Conservation (phyloP, 768 basidiomycete genomes). For the Lanmaoa rubissima region DNA sequence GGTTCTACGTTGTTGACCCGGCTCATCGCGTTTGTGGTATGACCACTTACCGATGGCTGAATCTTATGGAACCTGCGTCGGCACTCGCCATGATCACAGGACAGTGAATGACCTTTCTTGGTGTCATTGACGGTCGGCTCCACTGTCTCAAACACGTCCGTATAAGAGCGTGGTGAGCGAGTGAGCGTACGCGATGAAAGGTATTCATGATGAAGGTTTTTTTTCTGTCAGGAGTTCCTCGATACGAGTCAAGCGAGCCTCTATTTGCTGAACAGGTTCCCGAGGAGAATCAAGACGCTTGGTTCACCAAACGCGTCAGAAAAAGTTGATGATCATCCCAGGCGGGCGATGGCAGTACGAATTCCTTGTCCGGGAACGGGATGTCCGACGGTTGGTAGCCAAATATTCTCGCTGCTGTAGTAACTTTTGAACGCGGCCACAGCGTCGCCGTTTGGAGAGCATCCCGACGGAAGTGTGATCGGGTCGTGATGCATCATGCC, state of each 20-base stretch:
- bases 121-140: neutral
- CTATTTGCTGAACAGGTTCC: too few species aligned
- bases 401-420: too few species aligned
- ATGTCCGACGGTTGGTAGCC: too few species aligned
- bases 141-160: neutral
- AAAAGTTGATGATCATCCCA: too few species aligned
- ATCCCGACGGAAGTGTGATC: neutral
- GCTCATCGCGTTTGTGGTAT: neutral
- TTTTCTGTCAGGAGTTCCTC: slow-evolving; percentile 3
- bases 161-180: slow-evolving; percentile 3
- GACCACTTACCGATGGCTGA: neutral
- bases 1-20: neutral
- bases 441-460: too few species aligned
- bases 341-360: too few species aligned
- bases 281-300: too few species aligned
- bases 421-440: too few species aligned
- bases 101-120: neutral
- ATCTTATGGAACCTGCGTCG: neutral
- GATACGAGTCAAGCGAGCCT: neutral
- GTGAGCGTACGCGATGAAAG: neutral
- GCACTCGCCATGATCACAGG: neutral
- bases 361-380: too few species aligned
- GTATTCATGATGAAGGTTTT: neutral
- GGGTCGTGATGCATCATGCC: neutral
- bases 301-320: too few species aligned